These are phyloP conservation scores for Rubroboletus satanas DNA, from an alignment of 768 basidiomycete species.

Conservation along the genomic window DNA sequence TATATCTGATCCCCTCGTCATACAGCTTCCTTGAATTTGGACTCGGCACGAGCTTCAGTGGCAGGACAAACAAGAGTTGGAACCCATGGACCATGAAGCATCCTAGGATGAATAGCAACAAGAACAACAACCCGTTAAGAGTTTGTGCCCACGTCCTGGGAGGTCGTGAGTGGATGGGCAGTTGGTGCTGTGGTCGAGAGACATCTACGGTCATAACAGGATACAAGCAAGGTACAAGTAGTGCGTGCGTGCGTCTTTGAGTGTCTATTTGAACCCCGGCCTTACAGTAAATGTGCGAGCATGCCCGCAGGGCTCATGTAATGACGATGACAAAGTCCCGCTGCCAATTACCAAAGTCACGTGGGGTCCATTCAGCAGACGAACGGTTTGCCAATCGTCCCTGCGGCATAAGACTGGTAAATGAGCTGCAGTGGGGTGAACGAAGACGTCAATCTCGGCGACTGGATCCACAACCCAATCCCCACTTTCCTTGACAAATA, in stretches of 20 bases:
- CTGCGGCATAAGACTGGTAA: conserved; percentile 37
- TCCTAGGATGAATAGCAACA: conserved; percentile 56
- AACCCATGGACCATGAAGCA: conserved; percentile 67
- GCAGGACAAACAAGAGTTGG: conserved; percentile 69
- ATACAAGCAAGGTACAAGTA: neutral
- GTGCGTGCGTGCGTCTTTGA: neutral
- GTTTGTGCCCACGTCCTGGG: conserved; percentile 50
- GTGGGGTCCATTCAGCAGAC: conserved; percentile 30
- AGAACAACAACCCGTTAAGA: conserved; percentile 49
- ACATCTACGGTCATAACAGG: conserved; percentile 19
- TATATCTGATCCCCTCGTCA: conserved; percentile 68
- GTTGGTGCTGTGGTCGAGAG: conserved; percentile 31
- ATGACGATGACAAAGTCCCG: conserved; percentile 15
- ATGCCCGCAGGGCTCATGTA: conserved; percentile 9
- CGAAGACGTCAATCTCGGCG: neutral
- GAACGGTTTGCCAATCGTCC: conserved; percentile 44
- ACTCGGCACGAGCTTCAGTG: conserved; percentile 64
- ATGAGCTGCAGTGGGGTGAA: conserved; percentile 36
- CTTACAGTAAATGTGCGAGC: neutral
- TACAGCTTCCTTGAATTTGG: conserved; percentile 53
- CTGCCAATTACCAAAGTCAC: conserved; percentile 11
- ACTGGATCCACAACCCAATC: neutral
- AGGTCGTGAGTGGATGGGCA: conserved; percentile 54
- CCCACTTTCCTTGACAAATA: conserved; percentile 44
- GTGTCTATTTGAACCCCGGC: conserved; percentile 13